Percentiles rank a stretch among this genome's conserved stretches.
Conservation (phyloP, 306 rosid genomes). For the Citrullus mucosospermus region DNA sequence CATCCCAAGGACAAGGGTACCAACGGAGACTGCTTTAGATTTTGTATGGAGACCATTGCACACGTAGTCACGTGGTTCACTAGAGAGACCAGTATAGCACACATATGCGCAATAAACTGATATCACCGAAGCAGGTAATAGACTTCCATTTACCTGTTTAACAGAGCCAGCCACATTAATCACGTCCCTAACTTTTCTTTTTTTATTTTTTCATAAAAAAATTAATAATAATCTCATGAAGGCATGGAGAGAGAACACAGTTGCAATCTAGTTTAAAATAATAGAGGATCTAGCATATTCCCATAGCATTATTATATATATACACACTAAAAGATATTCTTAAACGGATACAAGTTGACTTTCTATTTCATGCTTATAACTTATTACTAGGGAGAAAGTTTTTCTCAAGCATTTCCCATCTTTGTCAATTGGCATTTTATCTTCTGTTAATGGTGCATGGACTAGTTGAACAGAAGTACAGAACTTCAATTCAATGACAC, state of each 20-base stretch:
- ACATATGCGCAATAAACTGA: constrained; percentile 78
- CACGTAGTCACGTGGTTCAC: constrained; percentile 69
- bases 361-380: constrained; percentile 7
- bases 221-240: background rate
- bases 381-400: background rate
- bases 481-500: background rate
- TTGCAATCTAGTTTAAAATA: background rate
- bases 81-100: constrained; percentile 85
- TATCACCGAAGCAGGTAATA: constrained; percentile 91
- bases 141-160: constrained; percentile 88
- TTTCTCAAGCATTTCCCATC: background rate
- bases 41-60: constrained; percentile 79
- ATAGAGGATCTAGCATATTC: background rate
- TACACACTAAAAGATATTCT: background rate
- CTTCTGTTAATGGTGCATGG: background rate
- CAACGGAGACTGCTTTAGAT: constrained; percentile 46
- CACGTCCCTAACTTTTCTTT: background rate
- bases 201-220: background rate
- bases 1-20: constrained; percentile 87
- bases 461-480: background rate
- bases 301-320: background rate
- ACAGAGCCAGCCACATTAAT: constrained; percentile 11
- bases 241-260: background rate
- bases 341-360: background rate
- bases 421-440: background rate